These are phyloP conservation scores for Gynandropsis gynandra DNA, from an alignment of 345 rosid species.

Conservation along the genomic window DNA sequence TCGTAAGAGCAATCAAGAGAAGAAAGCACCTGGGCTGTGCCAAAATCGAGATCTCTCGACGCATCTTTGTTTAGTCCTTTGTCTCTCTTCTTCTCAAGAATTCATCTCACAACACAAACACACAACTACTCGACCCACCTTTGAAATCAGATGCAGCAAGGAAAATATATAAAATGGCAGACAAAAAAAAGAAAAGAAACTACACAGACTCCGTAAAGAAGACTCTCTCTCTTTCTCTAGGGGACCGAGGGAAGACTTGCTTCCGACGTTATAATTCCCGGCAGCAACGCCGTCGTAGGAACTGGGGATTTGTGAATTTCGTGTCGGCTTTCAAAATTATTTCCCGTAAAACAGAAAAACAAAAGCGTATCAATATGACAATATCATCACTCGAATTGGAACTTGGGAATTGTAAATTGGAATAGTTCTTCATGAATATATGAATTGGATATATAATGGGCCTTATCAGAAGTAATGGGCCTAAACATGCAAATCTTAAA, in stretches of 20 bases:
- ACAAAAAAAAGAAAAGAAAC: neutral
- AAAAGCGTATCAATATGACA: too few species aligned
- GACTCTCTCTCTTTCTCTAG: neutral
- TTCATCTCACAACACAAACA: slow-evolving; percentile 16
- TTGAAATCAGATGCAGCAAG: slow-evolving; percentile 12
- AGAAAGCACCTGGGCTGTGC: slow-evolving; percentile 54
- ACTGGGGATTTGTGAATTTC: slow-evolving; percentile 16
- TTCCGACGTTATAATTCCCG: neutral
- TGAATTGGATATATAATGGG: too few species aligned
- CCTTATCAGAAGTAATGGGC: too few species aligned
- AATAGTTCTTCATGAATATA: too few species aligned
- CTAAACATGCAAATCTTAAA: too few species aligned
- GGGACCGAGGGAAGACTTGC: neutral
- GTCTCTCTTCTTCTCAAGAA: slow-evolving; percentile 15
- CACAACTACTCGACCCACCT: slow-evolving; percentile 15
- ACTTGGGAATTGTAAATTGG: too few species aligned
- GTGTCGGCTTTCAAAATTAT: slow-evolving; percentile 21
- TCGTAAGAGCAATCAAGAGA: slow-evolving; percentile 34
- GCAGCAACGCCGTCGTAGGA: neutral
- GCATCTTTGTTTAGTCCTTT: slow-evolving; percentile 29
- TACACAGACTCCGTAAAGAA: slow-evolving; percentile 18
- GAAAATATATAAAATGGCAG: neutral
- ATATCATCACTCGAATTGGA: too few species aligned
- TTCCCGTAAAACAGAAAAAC: neutral
- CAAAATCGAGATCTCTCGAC: slow-evolving; percentile 55